Base-by-base conservation (phyloP, 2,329 filamentous ascomycete species). In the Beauveria rudraprayagi region DNA sequence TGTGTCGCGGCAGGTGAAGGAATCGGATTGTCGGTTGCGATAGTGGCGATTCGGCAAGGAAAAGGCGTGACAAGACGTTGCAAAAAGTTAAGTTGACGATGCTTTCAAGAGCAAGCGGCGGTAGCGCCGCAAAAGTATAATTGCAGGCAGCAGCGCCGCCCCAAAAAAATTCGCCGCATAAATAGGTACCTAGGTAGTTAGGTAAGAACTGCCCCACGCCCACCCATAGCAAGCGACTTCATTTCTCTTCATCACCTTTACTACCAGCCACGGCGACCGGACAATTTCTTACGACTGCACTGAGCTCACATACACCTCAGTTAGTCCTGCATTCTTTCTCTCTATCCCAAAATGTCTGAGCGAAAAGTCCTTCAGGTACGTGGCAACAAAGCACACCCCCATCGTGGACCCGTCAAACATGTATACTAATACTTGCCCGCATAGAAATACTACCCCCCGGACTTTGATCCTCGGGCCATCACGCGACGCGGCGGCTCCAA, bases 381-480 rank as follows among this genome's bases (percentile, higher is more conserved):
- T 44, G 24, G 10, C 34, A 47, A 52, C 11, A 40, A 26, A 28
- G 5, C 26, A 9, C 16, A 22, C n/a, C 2, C 6, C 17, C 24
- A 30, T 26, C 34, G 11, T 48, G 6, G 37, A 50, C 6, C 17
- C 26, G 2, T 52, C 6, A 19, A 19, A 37, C 28, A 28, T 57
- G 9, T 8, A 34, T 24, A 22, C 46, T 48, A 50, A 58, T 24
- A 30, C 10, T 24, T 37, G 43, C 24, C 10, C 41, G 37, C 11
- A 9, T 74, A 77, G 65, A 84, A 84, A 71, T 84, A 84, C 73
- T 86, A 82, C 68, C 84, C 84, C 75, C 89, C 75, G 78, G 91
- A 97, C 73, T 99, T 97, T 75, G 94, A 99, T 75, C 93, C 93
- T 14, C 86, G 86, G 28, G 87, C 89, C 69, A 84, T 97, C 75